phyloP scores from a whole-genome alignment of 2,329 filamentous ascomycete genomes.

The Xylaria sp. region DNA sequence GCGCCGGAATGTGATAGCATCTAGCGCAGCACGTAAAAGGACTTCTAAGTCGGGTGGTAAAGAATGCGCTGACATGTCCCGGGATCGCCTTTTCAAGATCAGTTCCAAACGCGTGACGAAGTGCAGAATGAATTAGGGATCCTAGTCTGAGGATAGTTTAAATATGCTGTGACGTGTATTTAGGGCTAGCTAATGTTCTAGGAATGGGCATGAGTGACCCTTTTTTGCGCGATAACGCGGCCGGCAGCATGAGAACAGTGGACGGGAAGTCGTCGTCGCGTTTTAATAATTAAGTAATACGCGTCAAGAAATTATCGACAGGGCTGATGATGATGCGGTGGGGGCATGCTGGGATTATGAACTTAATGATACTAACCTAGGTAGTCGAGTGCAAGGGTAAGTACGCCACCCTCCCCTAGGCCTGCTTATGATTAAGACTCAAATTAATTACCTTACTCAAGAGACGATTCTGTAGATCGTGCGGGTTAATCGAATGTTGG shows the following conservation, averaged over 20 bases:
- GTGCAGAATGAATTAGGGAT: neutral
- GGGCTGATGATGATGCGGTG: no score
- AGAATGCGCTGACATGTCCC: neutral
- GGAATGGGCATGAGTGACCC: no score
- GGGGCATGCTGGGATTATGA: no score
- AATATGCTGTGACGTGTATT: neutral
- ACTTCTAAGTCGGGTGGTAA: neutral
- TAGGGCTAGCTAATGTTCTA: neutral
- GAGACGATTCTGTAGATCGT: neutral
- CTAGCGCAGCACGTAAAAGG: constrained; percentile 7
- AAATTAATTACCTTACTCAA: neutral
- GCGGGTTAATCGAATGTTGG: neutral
- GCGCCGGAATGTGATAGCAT: constrained; percentile 10
- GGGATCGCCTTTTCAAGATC: neutral
- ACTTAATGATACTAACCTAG: no score
- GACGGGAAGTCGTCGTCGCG: no score
- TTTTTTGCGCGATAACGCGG: no score
- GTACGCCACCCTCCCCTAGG: no score
- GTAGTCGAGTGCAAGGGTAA: no score
- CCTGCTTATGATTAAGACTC: neutral
- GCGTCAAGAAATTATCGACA: no score
- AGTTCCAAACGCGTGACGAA: neutral
- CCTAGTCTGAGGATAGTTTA: neutral
- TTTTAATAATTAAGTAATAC: no score
- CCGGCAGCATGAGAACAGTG: neutral